Evolutionary conservation across 805 yeast genomes (phyloP).

Genomic region (Candida easanensis): DNA sequence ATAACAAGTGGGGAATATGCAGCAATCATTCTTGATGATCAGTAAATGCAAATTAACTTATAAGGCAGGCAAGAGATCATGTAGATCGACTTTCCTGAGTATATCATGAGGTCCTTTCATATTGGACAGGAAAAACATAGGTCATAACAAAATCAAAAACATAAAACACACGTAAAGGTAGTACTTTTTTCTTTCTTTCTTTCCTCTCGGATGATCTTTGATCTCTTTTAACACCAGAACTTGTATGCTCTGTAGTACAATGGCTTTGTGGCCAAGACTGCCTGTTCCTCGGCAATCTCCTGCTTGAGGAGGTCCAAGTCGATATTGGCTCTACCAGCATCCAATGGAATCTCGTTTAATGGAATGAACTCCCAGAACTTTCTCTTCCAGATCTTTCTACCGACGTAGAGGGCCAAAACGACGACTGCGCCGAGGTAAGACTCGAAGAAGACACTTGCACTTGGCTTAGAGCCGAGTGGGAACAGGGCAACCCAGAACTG

Average conservation of each 20-base stretch:
- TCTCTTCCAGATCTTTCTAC: slow-evolving; percentile 42
- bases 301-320: slow-evolving; percentile 55
- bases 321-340: slow-evolving; percentile 59
- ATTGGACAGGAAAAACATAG: not conserved
- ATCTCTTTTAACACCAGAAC: slow-evolving; percentile 54
- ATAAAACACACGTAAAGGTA: no score
- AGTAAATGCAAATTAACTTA: not conserved
- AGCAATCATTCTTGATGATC: slow-evolving; percentile 8
- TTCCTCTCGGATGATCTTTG: no score
- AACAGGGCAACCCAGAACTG: slow-evolving; percentile 49
- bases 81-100: no score
- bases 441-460: slow-evolving; percentile 37
- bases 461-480: slow-evolving; percentile 38
- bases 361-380: slow-evolving; percentile 41
- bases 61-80: not conserved
- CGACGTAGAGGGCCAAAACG: slow-evolving; percentile 35
- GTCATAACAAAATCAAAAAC: not conserved
- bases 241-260: slow-evolving; percentile 48
- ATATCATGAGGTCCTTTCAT: not conserved
- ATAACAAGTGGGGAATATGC: not conserved
- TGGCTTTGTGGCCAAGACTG: slow-evolving; percentile 43
- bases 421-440: slow-evolving; percentile 42
- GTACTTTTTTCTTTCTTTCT: no score
- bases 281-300: slow-evolving; percentile 58
- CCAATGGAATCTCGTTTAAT: slow-evolving; percentile 53